phyloP scores from a whole-genome alignment of 106 monocot genomes.

The Dioscorea zingiberensis region DNA sequence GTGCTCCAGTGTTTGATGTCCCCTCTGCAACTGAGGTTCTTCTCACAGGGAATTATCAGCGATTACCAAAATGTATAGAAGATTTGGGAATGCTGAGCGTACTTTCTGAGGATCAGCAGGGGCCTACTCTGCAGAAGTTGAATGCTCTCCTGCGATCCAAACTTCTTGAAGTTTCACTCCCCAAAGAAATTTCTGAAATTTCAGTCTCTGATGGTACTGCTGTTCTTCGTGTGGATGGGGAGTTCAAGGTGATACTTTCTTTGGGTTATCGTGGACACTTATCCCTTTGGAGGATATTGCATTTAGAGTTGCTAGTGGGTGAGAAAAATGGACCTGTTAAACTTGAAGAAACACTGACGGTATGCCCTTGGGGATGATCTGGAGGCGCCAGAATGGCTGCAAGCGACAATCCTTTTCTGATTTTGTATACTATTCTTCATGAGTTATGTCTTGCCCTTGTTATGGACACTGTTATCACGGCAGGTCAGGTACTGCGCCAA shows the following conservation, averaged over 20 bases:
- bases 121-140: slow-evolving; percentile 73
- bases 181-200: slow-evolving; percentile 79
- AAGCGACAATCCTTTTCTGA: slow-evolving; percentile 73
- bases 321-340: slow-evolving; percentile 68
- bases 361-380: slow-evolving; percentile 94
- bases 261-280: slow-evolving; percentile 90
- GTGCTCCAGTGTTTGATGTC: slow-evolving; percentile 94
- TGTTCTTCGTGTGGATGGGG: slow-evolving; percentile 70
- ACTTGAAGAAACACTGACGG: slow-evolving; percentile 78
- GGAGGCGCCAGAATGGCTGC: slow-evolving; percentile 93
- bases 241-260: slow-evolving; percentile 87
- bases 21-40: slow-evolving; percentile 93
- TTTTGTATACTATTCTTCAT: slow-evolving; percentile 85
- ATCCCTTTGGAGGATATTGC: slow-evolving; percentile 88
- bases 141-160: slow-evolving; percentile 69
- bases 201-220: slow-evolving; percentile 70
- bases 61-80: slow-evolving; percentile 88
- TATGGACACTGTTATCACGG: slow-evolving; percentile 93
- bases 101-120: slow-evolving; percentile 59
- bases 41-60: slow-evolving; percentile 63
- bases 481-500: slow-evolving; percentile 76
- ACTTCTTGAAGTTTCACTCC: slow-evolving; percentile 66
- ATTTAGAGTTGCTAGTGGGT: slow-evolving; percentile 88
- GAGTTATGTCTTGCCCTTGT: slow-evolving; percentile 84
- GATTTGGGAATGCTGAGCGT: slow-evolving; percentile 58